A percentile compares a stretch with the other conserved stretches of the same genome.
These are phyloP conservation scores for Serendipita sp. DNA, from an alignment of 768 basidiomycete genomes.

Conservation along the genomic window DNA sequence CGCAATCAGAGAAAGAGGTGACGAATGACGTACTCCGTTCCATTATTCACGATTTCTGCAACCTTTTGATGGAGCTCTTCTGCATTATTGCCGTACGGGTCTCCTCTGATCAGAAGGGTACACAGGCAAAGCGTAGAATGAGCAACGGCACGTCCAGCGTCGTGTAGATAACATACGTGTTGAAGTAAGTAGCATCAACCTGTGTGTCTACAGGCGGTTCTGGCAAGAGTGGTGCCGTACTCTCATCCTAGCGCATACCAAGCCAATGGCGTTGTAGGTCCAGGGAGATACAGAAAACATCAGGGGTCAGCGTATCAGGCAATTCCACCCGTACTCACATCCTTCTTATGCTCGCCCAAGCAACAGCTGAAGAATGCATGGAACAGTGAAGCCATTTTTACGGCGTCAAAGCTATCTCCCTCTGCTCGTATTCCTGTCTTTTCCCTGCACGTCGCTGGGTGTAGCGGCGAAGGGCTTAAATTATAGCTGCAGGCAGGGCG, in stretches of 20 bases:
- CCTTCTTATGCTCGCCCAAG: not conserved
- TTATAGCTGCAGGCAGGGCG: too few species aligned
- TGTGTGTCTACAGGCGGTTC: too few species aligned
- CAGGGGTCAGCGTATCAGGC: not conserved
- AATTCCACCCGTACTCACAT: not conserved
- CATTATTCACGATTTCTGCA: not conserved
- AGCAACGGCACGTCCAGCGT: not conserved
- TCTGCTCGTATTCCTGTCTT: too few species aligned
- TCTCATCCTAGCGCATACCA: too few species aligned
- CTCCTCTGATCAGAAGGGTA: not conserved
- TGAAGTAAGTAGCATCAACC: too few species aligned
- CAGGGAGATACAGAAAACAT: too few species aligned
- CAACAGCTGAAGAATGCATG: not conserved
- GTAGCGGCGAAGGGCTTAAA: too few species aligned
- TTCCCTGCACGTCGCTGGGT: too few species aligned
- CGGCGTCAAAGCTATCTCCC: not conserved
- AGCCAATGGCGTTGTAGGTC: too few species aligned
- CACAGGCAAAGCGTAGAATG: not conserved
- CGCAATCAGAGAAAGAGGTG: not conserved
- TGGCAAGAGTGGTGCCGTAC: too few species aligned
- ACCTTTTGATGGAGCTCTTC: slow-evolving; percentile 3
- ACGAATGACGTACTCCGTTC: not conserved
- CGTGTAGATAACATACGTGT: not conserved
- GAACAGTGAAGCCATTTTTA: slow-evolving; percentile 2
- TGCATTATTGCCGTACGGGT: not conserved